Evolutionary conservation across 2,329 filamentous ascomycete genomes (phyloP).

Genomic region (Calonectria crousiana): DNA sequence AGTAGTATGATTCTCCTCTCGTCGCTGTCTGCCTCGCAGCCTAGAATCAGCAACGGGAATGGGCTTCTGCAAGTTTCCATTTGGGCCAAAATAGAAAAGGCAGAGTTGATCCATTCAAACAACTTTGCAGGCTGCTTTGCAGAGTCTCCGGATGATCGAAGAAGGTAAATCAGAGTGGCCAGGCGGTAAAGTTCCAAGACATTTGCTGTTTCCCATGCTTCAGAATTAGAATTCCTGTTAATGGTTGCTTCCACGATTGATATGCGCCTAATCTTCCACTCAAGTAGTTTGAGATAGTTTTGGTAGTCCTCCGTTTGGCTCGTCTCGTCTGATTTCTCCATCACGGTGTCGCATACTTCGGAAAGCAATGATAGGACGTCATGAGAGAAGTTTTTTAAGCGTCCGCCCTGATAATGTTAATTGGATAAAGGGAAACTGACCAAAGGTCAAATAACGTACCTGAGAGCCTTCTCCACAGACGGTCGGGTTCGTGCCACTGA

Average conservation of each 20-base stretch:
- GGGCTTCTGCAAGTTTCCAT: not conserved
- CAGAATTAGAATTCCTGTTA: not conserved
- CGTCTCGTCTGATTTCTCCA: not conserved
- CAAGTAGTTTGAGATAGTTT: slow-evolving; percentile 9
- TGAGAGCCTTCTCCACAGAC: not conserved
- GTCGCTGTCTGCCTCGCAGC: slow-evolving; percentile 8
- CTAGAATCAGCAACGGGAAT: slow-evolving; percentile 13
- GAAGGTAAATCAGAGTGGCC: not conserved
- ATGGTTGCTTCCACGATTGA: not conserved
- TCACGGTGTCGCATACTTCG: slow-evolving; percentile 3
- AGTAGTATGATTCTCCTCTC: not conserved
- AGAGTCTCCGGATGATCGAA: not conserved
- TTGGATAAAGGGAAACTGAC: not conserved
- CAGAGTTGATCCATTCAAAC: not conserved
- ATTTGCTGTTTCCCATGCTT: not conserved
- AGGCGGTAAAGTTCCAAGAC: slow-evolving; percentile 7
- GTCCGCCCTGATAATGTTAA: not conserved
- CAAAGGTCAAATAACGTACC: not conserved
- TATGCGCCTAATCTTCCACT: slow-evolving; percentile 3
- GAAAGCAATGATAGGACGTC: slow-evolving; percentile 1
- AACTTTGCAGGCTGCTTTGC: not conserved
- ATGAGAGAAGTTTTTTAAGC: not conserved
- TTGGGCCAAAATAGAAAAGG: not conserved
- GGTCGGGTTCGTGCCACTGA: not conserved
- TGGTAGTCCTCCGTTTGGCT: slow-evolving; percentile 2